These are phyloP conservation scores for Venustampulla echinocandica DNA, from an alignment of 495 filamentous ascomycete species.

Conservation along the genomic window DNA sequence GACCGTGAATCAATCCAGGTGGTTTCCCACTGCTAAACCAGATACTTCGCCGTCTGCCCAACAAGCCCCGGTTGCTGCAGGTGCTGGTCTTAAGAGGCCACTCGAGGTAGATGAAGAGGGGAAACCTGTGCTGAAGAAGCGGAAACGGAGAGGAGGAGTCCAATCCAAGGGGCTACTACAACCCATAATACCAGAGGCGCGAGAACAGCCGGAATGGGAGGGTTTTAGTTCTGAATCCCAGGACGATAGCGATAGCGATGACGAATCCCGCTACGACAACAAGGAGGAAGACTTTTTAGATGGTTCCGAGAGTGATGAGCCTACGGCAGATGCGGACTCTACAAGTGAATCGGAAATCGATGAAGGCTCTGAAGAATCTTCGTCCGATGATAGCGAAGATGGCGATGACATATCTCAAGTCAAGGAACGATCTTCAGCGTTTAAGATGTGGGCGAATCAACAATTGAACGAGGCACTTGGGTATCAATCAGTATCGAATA, in stretches of 20 bases:
- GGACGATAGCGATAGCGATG: conserved; percentile 11
- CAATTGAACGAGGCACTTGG: conserved; percentile 68
- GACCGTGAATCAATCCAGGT: conserved; percentile 1
- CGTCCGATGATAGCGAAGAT: conserved; percentile 23
- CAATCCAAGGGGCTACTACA: conserved; percentile 35
- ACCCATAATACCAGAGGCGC: conserved; percentile 25
- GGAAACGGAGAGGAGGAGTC: conserved; percentile 44
- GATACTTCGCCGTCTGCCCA: background rate
- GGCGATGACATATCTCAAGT: conserved; percentile 28
- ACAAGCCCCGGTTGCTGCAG: conserved; percentile 33
- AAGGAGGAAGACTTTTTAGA: conserved; percentile 7
- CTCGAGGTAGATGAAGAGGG: conserved; percentile 71
- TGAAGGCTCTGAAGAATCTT: conserved; percentile 20
- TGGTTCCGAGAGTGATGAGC: conserved; percentile 16
- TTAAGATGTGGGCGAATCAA: conserved; percentile 87
- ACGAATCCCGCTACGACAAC: conserved; percentile 6
- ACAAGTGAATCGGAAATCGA: conserved; percentile 11
- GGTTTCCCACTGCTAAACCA: background rate
- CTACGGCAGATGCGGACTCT: background rate
- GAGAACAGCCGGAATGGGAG: conserved; percentile 47
- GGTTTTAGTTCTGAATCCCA: conserved; percentile 46
- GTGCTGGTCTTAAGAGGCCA: conserved; percentile 80
- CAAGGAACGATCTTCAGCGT: conserved; percentile 50
- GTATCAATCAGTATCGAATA: conserved; percentile 31
- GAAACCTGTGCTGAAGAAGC: conserved; percentile 69